Evolutionary conservation across 192 early-diverging fungal genomes (phyloP).

Genomic region (Geranomyces variabilis): DNA sequence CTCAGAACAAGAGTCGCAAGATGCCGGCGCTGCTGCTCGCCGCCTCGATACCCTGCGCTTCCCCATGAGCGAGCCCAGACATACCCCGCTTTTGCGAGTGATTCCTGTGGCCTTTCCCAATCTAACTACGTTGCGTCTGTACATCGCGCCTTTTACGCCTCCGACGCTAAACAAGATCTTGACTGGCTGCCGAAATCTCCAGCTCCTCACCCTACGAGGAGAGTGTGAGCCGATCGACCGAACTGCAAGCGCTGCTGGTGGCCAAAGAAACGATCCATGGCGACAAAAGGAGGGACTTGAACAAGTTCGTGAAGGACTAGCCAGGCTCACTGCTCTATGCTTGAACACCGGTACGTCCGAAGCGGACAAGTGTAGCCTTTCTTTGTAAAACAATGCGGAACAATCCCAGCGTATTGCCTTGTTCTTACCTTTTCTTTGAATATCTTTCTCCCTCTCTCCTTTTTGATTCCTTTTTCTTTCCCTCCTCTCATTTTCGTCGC

Average conservation of each 20-base stretch:
- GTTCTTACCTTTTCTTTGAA: too few relatives aligned
- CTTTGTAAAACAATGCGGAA: too few relatives aligned
- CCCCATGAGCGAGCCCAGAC: neutral
- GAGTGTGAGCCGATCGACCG: neutral
- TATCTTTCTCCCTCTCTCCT: neutral
- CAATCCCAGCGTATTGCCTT: too few relatives aligned
- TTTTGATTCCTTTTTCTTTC: too few relatives aligned
- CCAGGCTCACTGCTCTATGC: neutral
- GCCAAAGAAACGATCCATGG: neutral
- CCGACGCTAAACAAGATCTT: neutral
- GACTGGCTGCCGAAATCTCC: neutral
- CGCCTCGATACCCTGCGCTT: neutral
- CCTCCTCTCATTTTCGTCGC: neutral
- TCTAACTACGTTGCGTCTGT: neutral
- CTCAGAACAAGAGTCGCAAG: too few relatives aligned
- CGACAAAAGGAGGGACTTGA: neutral
- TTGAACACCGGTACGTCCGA: slow-evolving; percentile 7
- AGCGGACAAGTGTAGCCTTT: too few relatives aligned
- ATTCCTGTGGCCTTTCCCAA: neutral
- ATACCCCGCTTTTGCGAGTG: neutral
- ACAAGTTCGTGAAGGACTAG: neutral
- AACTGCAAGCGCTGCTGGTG: neutral
- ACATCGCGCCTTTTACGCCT: neutral
- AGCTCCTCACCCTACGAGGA: neutral
- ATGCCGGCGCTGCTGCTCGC: neutral